A percentile compares a stretch with the other conserved stretches of the same genome.
Evolutionary conservation across 768 basidiomycete genomes (phyloP).

Genomic region (Pleurotus pulmonarius): DNA sequence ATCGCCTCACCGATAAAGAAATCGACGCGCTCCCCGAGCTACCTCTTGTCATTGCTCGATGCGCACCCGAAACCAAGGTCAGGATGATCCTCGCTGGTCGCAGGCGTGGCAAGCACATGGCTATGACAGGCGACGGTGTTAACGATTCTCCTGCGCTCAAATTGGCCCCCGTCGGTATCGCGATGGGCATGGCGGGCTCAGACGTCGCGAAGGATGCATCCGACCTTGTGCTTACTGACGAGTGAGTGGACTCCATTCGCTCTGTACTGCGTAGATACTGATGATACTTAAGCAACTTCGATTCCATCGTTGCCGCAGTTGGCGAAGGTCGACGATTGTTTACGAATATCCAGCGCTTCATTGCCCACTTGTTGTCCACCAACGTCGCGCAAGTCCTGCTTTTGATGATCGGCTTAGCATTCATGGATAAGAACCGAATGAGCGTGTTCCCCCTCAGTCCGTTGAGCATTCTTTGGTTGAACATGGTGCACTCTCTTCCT

Average conservation of each 20-base stretch:
- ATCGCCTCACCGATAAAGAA: constrained; percentile 48
- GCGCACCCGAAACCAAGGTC: constrained; percentile 51
- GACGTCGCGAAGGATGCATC: constrained; percentile 35
- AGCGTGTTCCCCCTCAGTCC: constrained; percentile 59
- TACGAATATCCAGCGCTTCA: constrained; percentile 54
- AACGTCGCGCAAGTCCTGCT: constrained; percentile 55
- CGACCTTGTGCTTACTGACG: constrained; percentile 74
- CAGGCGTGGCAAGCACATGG: constrained; percentile 45
- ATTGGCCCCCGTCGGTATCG: constrained; percentile 14
- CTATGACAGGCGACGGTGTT: constrained; percentile 58
- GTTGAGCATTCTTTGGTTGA: constrained; percentile 48
- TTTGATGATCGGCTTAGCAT: constrained; percentile 53
- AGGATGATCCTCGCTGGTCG: constrained; percentile 59
- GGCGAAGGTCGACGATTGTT: constrained; percentile 55
- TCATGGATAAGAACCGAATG: constrained; percentile 41
- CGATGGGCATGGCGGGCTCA: constrained; percentile 24
- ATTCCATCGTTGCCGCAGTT: constrained; percentile 56
- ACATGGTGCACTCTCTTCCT: constrained; percentile 31
- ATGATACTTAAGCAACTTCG: constrained; percentile 39
- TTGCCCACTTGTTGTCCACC: constrained; percentile 47
- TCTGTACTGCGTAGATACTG: neutral
- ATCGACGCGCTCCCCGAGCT: constrained; percentile 46
- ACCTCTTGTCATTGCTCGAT: constrained; percentile 57
- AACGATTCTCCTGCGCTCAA: constrained; percentile 50
- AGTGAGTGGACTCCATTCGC: constrained; percentile 74